Conservation (phyloP, 2,329 filamentous ascomycete genomes). For the Pseudocercospora musae region DNA sequence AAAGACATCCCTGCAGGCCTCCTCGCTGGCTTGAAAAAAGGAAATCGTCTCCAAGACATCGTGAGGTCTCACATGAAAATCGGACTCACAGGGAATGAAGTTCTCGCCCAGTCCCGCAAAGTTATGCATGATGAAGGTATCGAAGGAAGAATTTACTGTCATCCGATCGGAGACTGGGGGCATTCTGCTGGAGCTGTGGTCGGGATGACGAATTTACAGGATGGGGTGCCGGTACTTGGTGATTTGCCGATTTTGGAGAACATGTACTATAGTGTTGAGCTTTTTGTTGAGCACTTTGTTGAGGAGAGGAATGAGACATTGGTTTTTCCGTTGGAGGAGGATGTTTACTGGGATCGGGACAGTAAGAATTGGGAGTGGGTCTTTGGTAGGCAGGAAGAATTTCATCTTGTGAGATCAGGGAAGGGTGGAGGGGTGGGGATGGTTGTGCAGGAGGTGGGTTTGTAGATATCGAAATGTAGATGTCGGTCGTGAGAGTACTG, state of each 20-base stretch:
- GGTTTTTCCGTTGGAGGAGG: slow-evolving; percentile 22
- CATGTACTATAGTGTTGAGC: slow-evolving; percentile 23
- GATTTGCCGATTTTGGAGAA: slow-evolving; percentile 19
- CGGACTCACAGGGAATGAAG: slow-evolving; percentile 17
- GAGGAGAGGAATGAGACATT: slow-evolving; percentile 17
- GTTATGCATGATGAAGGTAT: slow-evolving; percentile 12
- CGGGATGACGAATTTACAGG: slow-evolving; percentile 24
- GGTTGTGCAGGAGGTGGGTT: slow-evolving; percentile 1
- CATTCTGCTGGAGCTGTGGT: slow-evolving; percentile 21
- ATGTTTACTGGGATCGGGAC: slow-evolving; percentile 22
- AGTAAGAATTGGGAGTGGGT: slow-evolving; percentile 21
- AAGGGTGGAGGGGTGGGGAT: not conserved
- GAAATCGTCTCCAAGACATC: slow-evolving; percentile 22
- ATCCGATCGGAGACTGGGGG: slow-evolving; percentile 25
- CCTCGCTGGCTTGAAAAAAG: slow-evolving; percentile 14
- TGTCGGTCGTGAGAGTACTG: no score
- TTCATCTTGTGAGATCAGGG: slow-evolving; percentile 16
- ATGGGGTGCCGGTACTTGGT: slow-evolving; percentile 19
- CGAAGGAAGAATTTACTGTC: slow-evolving; percentile 20
- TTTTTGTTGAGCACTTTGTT: slow-evolving; percentile 21
- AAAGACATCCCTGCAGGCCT: slow-evolving; percentile 15
- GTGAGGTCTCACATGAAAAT: slow-evolving; percentile 17
- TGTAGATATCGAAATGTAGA: not conserved
- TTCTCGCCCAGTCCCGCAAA: slow-evolving; percentile 11
- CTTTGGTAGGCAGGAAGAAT: slow-evolving; percentile 22